Evolutionary conservation across 805 yeast genomes (phyloP), one percentile per base, ranked within the genome.

Genomic region (Myxozyma neglecta): DNA sequence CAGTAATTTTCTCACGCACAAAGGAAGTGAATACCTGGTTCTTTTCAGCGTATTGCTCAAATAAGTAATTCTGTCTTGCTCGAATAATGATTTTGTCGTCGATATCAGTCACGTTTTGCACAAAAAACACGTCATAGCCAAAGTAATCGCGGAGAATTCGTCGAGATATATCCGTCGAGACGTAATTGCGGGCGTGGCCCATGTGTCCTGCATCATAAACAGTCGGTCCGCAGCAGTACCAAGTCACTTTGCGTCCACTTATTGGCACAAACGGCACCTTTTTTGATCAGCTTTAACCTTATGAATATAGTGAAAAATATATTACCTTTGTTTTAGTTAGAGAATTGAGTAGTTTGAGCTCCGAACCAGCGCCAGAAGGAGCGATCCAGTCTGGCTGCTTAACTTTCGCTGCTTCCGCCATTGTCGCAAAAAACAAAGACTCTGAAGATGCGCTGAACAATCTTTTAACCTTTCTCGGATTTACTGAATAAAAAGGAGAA

Each of bases 171-270:
- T 94, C 99, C 56, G 89, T 89, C 9, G 97, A 85, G 53, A 94
- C 98, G 71, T 94, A 94, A 76, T 94, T 94, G 75, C 67, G 82
- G 13, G 99, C 99, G 74, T 94, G 99, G 24, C 99, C 99, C 97
- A 94, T 91, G 73, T 94, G 99, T 56, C 92, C 84, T 39, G 94
- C 85, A 75, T 94, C 97, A 72, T 94, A 94, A 14, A 94, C 99
- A 0, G 99, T 94, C 11, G 99, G 99, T 6, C 99, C 99, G 81
- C 99, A 94, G 60, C 91, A 89, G 78, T 94, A 94, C 99, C 99
- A 94, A 0, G 91, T 82, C 53, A 94, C 88, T 63, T 83, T 82
- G 40, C 72, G 72, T 1, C 83, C 82, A 34, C 79, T 76, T 59
- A 79, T 75, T 1, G 98, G 96, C n/a, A 85, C 74, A 70, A 94